phyloP scores from a whole-genome alignment of 164 flowering plant genomes.

The Santalum album region DNA sequence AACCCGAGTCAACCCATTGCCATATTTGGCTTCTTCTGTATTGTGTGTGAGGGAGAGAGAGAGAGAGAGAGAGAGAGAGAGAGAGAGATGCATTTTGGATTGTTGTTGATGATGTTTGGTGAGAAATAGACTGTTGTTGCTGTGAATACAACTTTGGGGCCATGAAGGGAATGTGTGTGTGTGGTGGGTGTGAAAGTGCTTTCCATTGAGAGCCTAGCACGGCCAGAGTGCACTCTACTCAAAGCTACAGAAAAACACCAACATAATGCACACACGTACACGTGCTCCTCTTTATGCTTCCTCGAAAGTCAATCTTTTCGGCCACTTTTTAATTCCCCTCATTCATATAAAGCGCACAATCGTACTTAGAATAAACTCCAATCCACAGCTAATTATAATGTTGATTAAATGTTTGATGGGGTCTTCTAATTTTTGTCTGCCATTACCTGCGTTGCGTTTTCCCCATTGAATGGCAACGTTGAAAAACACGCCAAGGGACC shows the following conservation, averaged over 20 bases:
- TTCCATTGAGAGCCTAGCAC: conserved; percentile 9
- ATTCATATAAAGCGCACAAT: neutral
- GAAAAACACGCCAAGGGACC: neutral
- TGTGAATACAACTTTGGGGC: neutral
- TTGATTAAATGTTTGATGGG: neutral
- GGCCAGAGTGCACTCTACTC: conserved; percentile 59
- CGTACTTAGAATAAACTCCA: neutral
- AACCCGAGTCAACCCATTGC: too few species aligned
- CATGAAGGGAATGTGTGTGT: neutral
- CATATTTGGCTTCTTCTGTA: too few species aligned
- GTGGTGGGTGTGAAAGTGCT: conserved; percentile 26
- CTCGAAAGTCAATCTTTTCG: conserved; percentile 53
- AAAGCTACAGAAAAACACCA: conserved; percentile 14
- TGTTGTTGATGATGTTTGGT: neutral
- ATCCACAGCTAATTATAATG: neutral
- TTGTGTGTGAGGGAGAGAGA: too few species aligned
- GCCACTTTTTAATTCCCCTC: conserved; percentile 21
- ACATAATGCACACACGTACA: conserved; percentile 16
- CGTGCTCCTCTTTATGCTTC: conserved; percentile 23
- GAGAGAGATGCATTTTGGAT: too few species aligned
- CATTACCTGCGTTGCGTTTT: neutral
- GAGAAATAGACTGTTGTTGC: neutral
- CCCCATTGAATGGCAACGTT: neutral
- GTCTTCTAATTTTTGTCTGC: neutral
- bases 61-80: too few species aligned